Conservation (phyloP, 2,329 filamentous ascomycete genomes). For the Colletotrichum coccodes region DNA sequence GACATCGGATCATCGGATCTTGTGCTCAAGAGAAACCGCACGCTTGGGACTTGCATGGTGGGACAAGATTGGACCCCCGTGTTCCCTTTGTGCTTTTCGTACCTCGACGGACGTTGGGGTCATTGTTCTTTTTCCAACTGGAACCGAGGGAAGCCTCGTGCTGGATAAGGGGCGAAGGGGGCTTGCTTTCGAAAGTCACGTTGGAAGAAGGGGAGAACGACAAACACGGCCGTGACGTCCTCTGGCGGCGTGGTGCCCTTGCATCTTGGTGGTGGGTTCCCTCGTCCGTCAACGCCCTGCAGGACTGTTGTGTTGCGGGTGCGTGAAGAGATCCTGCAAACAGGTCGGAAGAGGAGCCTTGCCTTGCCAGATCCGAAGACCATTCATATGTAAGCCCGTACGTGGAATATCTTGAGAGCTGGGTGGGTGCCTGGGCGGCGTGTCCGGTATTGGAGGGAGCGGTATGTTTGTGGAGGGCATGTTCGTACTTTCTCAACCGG, state of each 20-base stretch:
- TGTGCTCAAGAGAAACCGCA: not conserved
- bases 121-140: not conserved
- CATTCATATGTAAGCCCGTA: not conserved
- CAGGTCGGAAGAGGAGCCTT: not conserved
- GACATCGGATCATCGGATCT: not conserved
- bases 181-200: not conserved
- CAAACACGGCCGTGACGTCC: conserved; percentile 3
- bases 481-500: not conserved
- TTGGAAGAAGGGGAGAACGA: not conserved
- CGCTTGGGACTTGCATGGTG: not conserved
- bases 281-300: not conserved
- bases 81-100: not conserved
- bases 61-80: too few relatives aligned
- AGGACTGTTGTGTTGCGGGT: not conserved
- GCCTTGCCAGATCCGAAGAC: not conserved
- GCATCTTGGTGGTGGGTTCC: not conserved
- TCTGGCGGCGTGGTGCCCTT: not conserved
- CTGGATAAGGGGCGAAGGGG: not conserved
- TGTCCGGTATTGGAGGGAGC: not conserved
- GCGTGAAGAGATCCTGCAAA: conserved; percentile 1
- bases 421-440: not conserved
- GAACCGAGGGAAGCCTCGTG: not conserved
- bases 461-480: not conserved
- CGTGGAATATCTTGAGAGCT: not conserved
- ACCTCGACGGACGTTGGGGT: not conserved